A percentile compares a stretch with the other conserved stretches of the same genome.
These are phyloP conservation scores for Pontederia paniculata DNA, from an alignment of 176 grass and related monocot species.

Conservation along the genomic window DNA sequence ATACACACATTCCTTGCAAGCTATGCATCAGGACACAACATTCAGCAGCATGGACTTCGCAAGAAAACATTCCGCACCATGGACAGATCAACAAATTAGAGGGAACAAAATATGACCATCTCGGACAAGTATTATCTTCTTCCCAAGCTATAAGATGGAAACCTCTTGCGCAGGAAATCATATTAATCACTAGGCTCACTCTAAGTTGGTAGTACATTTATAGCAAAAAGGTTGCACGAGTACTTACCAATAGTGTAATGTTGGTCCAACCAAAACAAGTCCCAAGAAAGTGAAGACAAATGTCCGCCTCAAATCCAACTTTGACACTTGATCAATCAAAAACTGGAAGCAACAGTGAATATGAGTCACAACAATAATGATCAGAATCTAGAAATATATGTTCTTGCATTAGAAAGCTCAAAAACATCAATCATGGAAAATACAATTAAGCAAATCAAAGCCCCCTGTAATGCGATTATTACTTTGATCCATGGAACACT, in stretches of 20 bases:
- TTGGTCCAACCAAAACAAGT: constrained; percentile 58
- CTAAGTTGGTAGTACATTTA: neutral
- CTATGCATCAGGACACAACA: too few relatives aligned
- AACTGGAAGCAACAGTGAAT: neutral
- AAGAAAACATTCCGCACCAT: too few relatives aligned
- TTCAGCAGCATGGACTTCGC: too few relatives aligned
- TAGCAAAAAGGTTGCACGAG: neutral
- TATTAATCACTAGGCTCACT: neutral
- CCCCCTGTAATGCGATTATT: too few relatives aligned
- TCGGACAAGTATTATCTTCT: too few relatives aligned
- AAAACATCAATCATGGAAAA: neutral
- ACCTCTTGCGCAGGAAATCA: neutral
- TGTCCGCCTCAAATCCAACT: constrained; percentile 62
- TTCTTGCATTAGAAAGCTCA: neutral
- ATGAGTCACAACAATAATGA: neutral
- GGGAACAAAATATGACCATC: too few relatives aligned
- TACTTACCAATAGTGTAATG: constrained; percentile 68
- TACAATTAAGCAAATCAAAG: neutral
- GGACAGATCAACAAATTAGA: too few relatives aligned
- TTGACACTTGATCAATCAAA: constrained; percentile 36
- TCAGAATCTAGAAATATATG: neutral
- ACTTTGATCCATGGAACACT: too few relatives aligned
- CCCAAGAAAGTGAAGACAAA: constrained; percentile 83
- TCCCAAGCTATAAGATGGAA: too few relatives aligned
- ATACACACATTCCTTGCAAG: too few relatives aligned